A percentile compares a stretch with the other conserved stretches of the same genome.
These are phyloP conservation scores for Withania somnifera DNA, from an alignment of 305 asterid genomes.

Conservation along the genomic window DNA sequence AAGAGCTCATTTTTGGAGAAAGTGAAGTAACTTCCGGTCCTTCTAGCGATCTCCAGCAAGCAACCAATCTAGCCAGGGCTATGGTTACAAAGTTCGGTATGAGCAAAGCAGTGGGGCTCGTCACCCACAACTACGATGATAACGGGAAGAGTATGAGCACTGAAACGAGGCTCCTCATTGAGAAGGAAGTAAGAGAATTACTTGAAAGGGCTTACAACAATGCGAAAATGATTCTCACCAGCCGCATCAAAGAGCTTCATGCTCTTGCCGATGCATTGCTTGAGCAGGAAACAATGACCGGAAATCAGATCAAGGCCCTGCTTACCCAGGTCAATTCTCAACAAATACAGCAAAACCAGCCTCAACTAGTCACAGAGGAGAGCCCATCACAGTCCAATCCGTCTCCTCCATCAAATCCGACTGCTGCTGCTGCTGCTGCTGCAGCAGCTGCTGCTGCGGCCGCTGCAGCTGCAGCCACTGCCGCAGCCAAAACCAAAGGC, in stretches of 20 bases:
- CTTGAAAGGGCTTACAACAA: constrained; percentile 67
- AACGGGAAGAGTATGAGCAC: constrained; percentile 97
- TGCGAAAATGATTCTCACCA: constrained; percentile 56
- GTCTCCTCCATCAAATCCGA: constrained; percentile 30
- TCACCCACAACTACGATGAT: constrained; percentile 73
- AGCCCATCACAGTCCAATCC: constrained; percentile 30
- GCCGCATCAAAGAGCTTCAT: constrained; percentile 61
- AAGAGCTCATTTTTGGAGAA: constrained; percentile 89
- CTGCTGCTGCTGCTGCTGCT: constrained; percentile 33
- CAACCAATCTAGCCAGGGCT: constrained; percentile 68
- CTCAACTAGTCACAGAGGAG: constrained; percentile 25
- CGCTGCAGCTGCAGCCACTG: constrained; percentile 48
- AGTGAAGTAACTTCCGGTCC: constrained; percentile 88
- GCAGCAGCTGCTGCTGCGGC: constrained; percentile 42
- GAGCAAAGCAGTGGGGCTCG: constrained; percentile 83
- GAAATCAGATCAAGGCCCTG: constrained; percentile 57
- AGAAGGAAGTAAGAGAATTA: constrained; percentile 61
- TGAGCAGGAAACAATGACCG: constrained; percentile 73
- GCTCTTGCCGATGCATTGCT: constrained; percentile 83
- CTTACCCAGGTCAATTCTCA: constrained; percentile 36
- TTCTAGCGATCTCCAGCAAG: constrained; percentile 68
- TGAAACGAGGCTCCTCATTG: constrained; percentile 74
- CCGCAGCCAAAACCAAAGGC: constrained; percentile 73
- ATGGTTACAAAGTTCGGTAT: constrained; percentile 91
- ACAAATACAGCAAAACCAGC: constrained; percentile 24